Evolutionary conservation across 257 asterid genomes (phyloP).

Genomic region (Cynanchum wilfordii): DNA sequence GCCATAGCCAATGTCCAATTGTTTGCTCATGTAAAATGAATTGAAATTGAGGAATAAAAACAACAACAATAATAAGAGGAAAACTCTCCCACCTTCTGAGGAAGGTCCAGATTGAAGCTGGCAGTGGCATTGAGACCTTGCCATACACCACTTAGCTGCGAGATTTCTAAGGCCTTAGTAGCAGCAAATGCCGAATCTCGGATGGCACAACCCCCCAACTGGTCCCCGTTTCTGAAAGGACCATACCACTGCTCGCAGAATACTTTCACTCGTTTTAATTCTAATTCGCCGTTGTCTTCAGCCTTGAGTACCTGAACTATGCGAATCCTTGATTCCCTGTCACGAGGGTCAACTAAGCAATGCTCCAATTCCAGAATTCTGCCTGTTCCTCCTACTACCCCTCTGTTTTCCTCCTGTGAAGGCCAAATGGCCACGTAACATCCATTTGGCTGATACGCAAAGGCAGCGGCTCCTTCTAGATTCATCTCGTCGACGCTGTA

Average conservation of each 20-base stretch:
- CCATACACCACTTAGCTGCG: slow-evolving; percentile 56
- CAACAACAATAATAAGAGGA: not conserved
- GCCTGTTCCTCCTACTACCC: not conserved
- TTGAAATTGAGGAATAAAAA: not conserved
- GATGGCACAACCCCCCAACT: slow-evolving; percentile 85
- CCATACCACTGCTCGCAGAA: slow-evolving; percentile 94
- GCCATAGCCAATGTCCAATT: slow-evolving; percentile 6
- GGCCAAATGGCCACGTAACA: slow-evolving; percentile 68
- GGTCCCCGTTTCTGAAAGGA: slow-evolving; percentile 91
- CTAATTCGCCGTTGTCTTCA: slow-evolving; percentile 20
- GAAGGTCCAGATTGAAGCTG: slow-evolving; percentile 22
- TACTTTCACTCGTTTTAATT: slow-evolving; percentile 40
- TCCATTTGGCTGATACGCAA: slow-evolving; percentile 60
- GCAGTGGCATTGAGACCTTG: slow-evolving; percentile 40
- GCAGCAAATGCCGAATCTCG: slow-evolving; percentile 92
- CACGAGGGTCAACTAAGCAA: slow-evolving; percentile 65
- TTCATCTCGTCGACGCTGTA: slow-evolving; percentile 42
- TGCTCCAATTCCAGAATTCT: slow-evolving; percentile 59
- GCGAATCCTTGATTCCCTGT: slow-evolving; percentile 57
- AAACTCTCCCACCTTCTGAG: slow-evolving; percentile 25
- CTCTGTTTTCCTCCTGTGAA: not conserved
- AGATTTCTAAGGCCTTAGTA: slow-evolving; percentile 46
- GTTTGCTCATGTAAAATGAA: not conserved
- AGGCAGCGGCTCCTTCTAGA: slow-evolving; percentile 25
- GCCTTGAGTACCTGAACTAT: slow-evolving; percentile 41